Conservation (phyloP, 2,329 filamentous ascomycete species). For the Cercospora brassicicola region DNA sequence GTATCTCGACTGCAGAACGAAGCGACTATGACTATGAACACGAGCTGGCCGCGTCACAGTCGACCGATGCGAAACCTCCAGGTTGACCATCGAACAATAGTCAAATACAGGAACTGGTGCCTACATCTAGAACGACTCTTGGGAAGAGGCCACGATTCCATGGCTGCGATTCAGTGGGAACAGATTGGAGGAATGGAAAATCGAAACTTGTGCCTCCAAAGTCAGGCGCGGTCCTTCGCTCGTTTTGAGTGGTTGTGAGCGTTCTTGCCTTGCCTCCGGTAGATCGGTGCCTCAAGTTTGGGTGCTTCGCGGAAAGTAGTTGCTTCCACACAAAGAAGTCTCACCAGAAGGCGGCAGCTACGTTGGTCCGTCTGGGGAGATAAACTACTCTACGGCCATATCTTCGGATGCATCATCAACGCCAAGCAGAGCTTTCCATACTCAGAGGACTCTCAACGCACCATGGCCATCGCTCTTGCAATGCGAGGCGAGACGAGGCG, state of each 20-base stretch:
- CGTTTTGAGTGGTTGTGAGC: too few relatives aligned
- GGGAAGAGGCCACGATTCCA: background rate
- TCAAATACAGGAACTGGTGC: background rate
- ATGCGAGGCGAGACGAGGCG: background rate
- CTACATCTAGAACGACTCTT: background rate
- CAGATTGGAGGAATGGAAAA: background rate
- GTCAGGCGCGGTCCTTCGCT: too few relatives aligned
- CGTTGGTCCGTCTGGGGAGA: too few relatives aligned
- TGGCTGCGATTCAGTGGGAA: background rate
- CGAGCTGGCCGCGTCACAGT: background rate
- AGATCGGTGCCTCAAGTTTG: too few relatives aligned
- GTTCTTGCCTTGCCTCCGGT: too few relatives aligned
- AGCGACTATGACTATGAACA: slow-evolving; percentile 6
- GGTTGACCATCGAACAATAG: background rate
- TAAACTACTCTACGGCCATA: background rate
- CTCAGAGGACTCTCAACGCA: background rate
- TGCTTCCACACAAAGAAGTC: too few relatives aligned
- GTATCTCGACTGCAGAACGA: background rate
- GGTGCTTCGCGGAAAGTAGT: too few relatives aligned
- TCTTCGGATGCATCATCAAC: background rate
- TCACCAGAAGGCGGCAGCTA: too few relatives aligned
- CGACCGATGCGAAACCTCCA: background rate
- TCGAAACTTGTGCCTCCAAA: background rate
- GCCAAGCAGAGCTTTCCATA: background rate
- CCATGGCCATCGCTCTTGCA: background rate